Percentiles rank a stretch among this genome's conserved stretches.
phyloP scores from a whole-genome alignment of 176 grass and related monocot genomes.

The Eremochloa ophiuroides region DNA sequence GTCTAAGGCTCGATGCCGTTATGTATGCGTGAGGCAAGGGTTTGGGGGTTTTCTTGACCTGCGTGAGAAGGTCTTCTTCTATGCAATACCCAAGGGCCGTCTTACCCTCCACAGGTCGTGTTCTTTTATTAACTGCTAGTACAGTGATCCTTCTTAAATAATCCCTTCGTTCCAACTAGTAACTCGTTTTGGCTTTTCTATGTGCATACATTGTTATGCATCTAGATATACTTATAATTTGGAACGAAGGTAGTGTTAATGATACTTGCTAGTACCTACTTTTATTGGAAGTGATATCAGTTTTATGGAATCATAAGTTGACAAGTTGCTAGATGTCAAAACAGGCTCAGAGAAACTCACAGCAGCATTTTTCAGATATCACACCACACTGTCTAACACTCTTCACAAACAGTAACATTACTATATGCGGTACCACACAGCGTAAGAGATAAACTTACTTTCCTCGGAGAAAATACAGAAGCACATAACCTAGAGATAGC shows the following conservation, averaged over 20 bases:
- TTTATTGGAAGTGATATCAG: not conserved
- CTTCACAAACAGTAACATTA: not conserved
- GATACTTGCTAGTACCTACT: not conserved
- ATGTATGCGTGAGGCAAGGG: too few species aligned
- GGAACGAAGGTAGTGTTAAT: not conserved
- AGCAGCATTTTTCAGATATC: not conserved
- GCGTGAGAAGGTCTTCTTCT: too few species aligned
- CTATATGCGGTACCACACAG: not conserved
- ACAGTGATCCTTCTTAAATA: not conserved
- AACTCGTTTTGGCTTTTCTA: not conserved
- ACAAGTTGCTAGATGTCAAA: not conserved
- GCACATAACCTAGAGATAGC: conserved; percentile 96
- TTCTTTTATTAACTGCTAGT: too few species aligned
- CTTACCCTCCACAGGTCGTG: too few species aligned
- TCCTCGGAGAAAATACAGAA: conserved; percentile 91
- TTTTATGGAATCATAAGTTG: not conserved
- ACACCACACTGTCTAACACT: not conserved
- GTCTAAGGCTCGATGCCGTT: too few species aligned
- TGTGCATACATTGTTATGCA: not conserved
- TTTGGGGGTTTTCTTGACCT: too few species aligned
- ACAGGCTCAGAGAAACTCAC: not conserved
- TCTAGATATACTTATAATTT: not conserved
- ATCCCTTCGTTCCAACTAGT: not conserved
- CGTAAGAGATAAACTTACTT: conserved; percentile 46
- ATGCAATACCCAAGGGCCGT: too few species aligned